Conservation (phyloP, 139 green algal species). For the Microglena sp. region DNA sequence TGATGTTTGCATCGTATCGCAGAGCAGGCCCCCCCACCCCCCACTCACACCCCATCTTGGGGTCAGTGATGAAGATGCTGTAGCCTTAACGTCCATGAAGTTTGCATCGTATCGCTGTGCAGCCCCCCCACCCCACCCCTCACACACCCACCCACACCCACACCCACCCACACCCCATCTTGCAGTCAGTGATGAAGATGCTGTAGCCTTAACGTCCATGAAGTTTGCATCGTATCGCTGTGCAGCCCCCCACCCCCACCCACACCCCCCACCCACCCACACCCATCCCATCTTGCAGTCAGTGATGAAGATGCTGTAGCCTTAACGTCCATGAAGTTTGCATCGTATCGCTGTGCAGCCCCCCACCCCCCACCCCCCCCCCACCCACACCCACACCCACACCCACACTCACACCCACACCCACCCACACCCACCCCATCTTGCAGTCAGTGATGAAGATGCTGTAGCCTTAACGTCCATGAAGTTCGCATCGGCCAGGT, state of each 20-base stretch:
- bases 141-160: not conserved
- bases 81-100: constrained; percentile 68
- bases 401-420: not conserved
- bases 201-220: not conserved
- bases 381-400: no score
- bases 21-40: constrained; percentile 36
- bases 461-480: no score
- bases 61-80: constrained; percentile 65
- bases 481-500: no score
- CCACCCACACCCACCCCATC: not conserved
- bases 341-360: no score
- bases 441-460: not conserved
- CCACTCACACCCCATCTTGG: not conserved
- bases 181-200: not conserved
- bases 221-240: not conserved
- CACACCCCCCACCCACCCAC: not conserved
- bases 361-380: no score
- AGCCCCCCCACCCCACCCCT: constrained; percentile 13
- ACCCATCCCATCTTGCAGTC: no score
- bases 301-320: constrained; percentile 67
- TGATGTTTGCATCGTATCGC: constrained; percentile 63
- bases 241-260: not conserved
- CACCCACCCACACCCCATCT: not conserved
- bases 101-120: constrained; percentile 64
- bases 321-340: constrained; percentile 71